Evolutionary conservation across 179 eudicot species (phyloP).

Genomic region (Beta macrorhiza): DNA sequence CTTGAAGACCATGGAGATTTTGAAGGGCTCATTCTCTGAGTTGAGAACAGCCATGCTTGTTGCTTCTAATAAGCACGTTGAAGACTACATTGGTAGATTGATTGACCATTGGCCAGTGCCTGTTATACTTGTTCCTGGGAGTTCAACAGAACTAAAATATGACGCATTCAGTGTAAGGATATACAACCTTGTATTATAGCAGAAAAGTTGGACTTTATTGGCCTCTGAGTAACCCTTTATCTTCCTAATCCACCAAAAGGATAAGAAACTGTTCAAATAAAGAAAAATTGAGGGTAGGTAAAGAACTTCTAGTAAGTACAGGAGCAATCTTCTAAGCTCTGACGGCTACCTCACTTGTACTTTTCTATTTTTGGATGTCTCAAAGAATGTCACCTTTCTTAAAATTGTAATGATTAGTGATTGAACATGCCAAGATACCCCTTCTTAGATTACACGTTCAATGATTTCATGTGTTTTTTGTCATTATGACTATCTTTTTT

Average conservation of each 20-base stretch:
- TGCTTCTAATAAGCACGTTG: constrained; percentile 78
- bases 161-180: constrained; percentile 66
- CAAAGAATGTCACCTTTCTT: background rate
- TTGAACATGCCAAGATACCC: background rate
- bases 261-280: no score
- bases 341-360: background rate
- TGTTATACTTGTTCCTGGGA: constrained; percentile 60
- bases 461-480: background rate
- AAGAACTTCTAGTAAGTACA: background rate
- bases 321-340: background rate
- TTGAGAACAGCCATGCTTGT: constrained; percentile 58
- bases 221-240: background rate
- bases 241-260: background rate
- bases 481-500: background rate
- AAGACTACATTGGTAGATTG: constrained; percentile 46
- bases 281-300: background rate
- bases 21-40: constrained; percentile 52
- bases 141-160: constrained; percentile 52
- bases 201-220: background rate
- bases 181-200: background rate
- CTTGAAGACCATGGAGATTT: constrained; percentile 51
- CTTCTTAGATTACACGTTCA: background rate
- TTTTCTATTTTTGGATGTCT: background rate
- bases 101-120: constrained; percentile 56
- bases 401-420: background rate